Percentiles rank a stretch among this genome's conserved stretches.
phyloP scores from a whole-genome alignment of 73 alveolate genomes.

The Paramecium caudatum region DNA sequence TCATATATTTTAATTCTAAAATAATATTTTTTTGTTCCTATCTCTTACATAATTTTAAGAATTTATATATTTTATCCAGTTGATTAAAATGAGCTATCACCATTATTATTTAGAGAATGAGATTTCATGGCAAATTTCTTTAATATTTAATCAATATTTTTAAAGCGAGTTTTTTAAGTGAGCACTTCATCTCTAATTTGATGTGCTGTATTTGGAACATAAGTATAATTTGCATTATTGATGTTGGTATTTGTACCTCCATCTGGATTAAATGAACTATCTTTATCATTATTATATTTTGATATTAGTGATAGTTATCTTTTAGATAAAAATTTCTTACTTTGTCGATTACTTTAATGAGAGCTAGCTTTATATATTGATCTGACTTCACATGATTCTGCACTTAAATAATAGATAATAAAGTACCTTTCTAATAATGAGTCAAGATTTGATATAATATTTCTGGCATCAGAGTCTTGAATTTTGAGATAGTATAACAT shows the following conservation, averaged over 20 bases:
- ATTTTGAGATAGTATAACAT: not conserved
- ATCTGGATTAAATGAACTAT: conserved; percentile 31
- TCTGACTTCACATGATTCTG: conserved; percentile 33
- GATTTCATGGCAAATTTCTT: not conserved
- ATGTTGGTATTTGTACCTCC: not conserved
- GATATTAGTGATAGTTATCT: not conserved
- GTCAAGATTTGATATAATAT: not conserved
- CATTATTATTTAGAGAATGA: not conserved
- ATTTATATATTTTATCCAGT: not conserved
- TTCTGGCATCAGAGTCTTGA: not conserved
- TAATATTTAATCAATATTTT: not conserved
- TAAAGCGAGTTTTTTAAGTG: not conserved
- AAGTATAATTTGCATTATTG: not conserved
- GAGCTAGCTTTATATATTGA: conserved; percentile 6
- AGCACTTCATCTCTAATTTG: not conserved
- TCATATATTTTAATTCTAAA: conserved; percentile 23
- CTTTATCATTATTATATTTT: not conserved
- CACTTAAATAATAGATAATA: conserved; percentile 3
- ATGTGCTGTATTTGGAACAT: not conserved
- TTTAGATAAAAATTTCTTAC: conserved; percentile 3
- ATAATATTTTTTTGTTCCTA: not conserved
- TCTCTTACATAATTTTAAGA: not conserved
- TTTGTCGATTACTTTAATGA: conserved; percentile 29
- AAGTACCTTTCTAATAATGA: conserved; percentile 19
- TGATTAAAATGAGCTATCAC: not conserved